phyloP scores from a whole-genome alignment of 768 basidiomycete genomes.

The Lactifluus echinatus region DNA sequence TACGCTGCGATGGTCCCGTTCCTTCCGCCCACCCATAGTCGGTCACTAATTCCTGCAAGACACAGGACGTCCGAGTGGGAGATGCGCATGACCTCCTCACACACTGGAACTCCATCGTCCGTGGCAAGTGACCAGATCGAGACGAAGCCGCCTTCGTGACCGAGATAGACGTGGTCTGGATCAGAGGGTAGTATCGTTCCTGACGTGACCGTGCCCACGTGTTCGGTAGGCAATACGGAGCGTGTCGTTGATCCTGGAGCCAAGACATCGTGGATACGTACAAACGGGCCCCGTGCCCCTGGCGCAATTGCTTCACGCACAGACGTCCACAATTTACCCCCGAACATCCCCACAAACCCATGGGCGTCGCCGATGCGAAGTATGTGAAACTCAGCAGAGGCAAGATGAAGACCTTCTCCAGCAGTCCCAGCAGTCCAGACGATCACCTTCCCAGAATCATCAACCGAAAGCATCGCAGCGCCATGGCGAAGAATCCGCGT shows the following conservation, averaged over 20 bases:
- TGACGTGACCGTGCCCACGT: slow-evolving; percentile 75
- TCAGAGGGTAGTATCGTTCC: slow-evolving; percentile 67
- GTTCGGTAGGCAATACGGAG: slow-evolving; percentile 53
- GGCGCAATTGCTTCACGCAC: slow-evolving; percentile 38
- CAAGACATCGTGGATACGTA: slow-evolving; percentile 76
- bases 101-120: slow-evolving; percentile 50
- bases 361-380: slow-evolving; percentile 72
- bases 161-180: slow-evolving; percentile 65
- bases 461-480: slow-evolving; percentile 66
- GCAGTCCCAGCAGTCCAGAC: slow-evolving; percentile 50
- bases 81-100: slow-evolving; percentile 71
- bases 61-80: slow-evolving; percentile 73
- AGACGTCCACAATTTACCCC: slow-evolving; percentile 79
- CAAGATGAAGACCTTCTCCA: slow-evolving; percentile 30
- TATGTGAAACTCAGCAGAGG: slow-evolving; percentile 43
- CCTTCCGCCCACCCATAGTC: slow-evolving; percentile 82
- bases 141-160: slow-evolving; percentile 87
- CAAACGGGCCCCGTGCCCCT: slow-evolving; percentile 47
- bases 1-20: slow-evolving; percentile 78
- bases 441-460: slow-evolving; percentile 77
- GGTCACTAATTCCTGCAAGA: slow-evolving; percentile 74
- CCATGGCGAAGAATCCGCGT: slow-evolving; percentile 67
- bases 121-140: slow-evolving; percentile 66
- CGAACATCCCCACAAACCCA: slow-evolving; percentile 68
- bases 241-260: slow-evolving; percentile 46